Conservation (phyloP, 495 filamentous ascomycete species). For the Lineolata rhizophorae region DNA sequence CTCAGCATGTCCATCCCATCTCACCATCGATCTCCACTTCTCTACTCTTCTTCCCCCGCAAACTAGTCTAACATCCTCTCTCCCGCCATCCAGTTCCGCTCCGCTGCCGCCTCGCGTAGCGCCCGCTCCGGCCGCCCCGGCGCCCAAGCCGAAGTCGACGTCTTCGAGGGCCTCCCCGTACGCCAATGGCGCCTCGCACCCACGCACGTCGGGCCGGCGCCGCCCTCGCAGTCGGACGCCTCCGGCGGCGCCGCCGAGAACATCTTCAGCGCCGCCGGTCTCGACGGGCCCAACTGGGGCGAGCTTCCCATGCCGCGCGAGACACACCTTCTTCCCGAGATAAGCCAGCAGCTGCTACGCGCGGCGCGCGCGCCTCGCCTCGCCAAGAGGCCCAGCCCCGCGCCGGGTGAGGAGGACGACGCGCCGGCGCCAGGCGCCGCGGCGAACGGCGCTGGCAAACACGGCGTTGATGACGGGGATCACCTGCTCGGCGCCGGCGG, state of each 20-base stretch:
- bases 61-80: too few species aligned
- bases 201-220: constrained; percentile 43
- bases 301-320: constrained; percentile 70
- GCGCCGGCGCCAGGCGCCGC: too few species aligned
- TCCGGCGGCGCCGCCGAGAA: constrained; percentile 14
- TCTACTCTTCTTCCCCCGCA: too few species aligned
- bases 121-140: constrained; percentile 11
- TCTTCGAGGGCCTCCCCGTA: constrained; percentile 85
- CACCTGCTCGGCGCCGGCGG: too few species aligned
- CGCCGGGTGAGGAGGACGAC: constrained; percentile 21
- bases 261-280: constrained; percentile 14
- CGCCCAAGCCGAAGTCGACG: constrained; percentile 69
- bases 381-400: constrained; percentile 32
- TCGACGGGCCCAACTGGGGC: constrained; percentile 37
- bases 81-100: too few species aligned
- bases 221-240: constrained; percentile 15
- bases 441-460: too few species aligned
- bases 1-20: too few species aligned
- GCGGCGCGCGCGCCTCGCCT: constrained; percentile 54
- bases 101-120: too few species aligned
- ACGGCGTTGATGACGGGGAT: constrained; percentile 20
- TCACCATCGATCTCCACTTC: too few species aligned
- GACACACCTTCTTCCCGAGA: constrained; percentile 51
- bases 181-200: constrained; percentile 64
- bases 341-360: constrained; percentile 58